phyloP scores from a whole-genome alignment of 2,329 filamentous ascomycete species.

The Clonostachys solani region DNA sequence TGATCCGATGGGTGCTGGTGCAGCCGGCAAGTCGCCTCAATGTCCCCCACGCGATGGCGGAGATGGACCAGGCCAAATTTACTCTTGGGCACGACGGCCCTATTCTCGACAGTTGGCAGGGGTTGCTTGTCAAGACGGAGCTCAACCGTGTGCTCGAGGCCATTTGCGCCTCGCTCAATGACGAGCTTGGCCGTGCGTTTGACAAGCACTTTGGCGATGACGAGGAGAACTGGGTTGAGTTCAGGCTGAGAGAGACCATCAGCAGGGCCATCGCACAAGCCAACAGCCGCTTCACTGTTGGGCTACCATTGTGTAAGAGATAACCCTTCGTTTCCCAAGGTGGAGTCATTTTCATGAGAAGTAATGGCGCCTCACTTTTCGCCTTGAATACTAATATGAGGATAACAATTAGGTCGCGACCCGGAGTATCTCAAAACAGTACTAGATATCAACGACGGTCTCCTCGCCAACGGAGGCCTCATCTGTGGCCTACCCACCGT shows the following conservation, averaged over 20 bases:
- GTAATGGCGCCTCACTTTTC: neutral
- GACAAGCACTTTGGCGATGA: conserved; percentile 26
- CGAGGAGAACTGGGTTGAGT: conserved; percentile 23
- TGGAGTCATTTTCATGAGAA: neutral
- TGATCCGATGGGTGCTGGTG: conserved; percentile 30
- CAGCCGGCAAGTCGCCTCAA: conserved; percentile 32
- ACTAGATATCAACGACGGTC: conserved; percentile 19
- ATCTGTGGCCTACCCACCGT: conserved; percentile 19
- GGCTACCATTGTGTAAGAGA: conserved; percentile 19
- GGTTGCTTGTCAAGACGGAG: conserved; percentile 25
- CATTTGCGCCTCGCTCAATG: conserved; percentile 22
- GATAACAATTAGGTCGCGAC: conserved; percentile 16
- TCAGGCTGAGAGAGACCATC: conserved; percentile 17
- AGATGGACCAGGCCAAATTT: conserved; percentile 28
- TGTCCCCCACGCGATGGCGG: conserved; percentile 25
- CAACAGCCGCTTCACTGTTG: conserved; percentile 22
- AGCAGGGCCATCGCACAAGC: conserved; percentile 22
- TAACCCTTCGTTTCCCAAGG: neutral
- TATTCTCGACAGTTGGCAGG: conserved; percentile 27
- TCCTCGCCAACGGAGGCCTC: conserved; percentile 23
- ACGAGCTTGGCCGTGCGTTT: conserved; percentile 25
- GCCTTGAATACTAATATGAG: neutral
- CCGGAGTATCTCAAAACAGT: conserved; percentile 23
- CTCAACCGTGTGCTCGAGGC: conserved; percentile 25
- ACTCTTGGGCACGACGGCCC: conserved; percentile 27